A percentile compares a stretch with the other conserved stretches of the same genome.
Evolutionary conservation across 176 grass and related monocot genomes (phyloP).

Genomic region (Elaeis guineensis): DNA sequence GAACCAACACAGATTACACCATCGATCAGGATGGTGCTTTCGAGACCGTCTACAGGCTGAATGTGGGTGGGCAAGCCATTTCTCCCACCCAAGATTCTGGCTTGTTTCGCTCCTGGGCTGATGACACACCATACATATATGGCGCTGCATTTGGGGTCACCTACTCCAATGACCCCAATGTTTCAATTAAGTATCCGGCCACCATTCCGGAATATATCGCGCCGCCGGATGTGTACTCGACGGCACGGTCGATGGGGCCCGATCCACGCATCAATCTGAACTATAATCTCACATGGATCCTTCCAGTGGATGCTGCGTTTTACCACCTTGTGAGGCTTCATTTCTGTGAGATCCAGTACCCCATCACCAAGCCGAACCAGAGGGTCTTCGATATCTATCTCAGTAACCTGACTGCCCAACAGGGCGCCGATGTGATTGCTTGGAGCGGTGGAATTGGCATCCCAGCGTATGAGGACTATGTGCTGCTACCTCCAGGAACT

Average conservation of each 20-base stretch:
- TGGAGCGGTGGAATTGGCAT: constrained; percentile 34
- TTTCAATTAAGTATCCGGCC: constrained; percentile 26
- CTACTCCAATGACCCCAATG: constrained; percentile 33
- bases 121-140: constrained; percentile 31
- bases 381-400: constrained; percentile 63
- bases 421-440: constrained; percentile 41
- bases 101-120: constrained; percentile 45
- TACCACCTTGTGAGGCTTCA: constrained; percentile 61
- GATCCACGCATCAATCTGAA: constrained; percentile 40
- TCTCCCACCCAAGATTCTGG: constrained; percentile 14
- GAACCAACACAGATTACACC: not conserved
- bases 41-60: constrained; percentile 68
- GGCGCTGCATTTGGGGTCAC: constrained; percentile 25
- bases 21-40: not conserved
- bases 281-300: constrained; percentile 84
- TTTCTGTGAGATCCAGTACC: constrained; percentile 80
- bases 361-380: constrained; percentile 43
- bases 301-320: constrained; percentile 46
- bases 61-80: constrained; percentile 45
- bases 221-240: constrained; percentile 35
- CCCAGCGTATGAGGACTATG: constrained; percentile 37
- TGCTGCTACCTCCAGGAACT: not conserved
- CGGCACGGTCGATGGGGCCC: constrained; percentile 77
- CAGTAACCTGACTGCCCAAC: constrained; percentile 52
- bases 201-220: constrained; percentile 38